Conservation (phyloP, 2,329 filamentous ascomycete genomes). For the Ophiocordyceps robertsii region DNA sequence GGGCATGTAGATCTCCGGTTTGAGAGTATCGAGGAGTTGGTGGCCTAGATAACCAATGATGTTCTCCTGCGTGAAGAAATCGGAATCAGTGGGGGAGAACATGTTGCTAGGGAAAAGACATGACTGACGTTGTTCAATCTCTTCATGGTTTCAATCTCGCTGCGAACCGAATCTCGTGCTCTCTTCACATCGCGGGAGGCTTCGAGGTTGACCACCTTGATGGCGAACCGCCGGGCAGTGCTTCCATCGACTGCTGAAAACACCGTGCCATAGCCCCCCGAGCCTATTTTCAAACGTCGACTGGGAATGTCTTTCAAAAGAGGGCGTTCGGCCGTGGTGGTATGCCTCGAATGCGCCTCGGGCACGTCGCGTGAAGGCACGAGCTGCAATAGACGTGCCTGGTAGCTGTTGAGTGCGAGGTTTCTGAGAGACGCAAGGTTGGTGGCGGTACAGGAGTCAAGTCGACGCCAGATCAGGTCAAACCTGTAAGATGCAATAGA, state of each 20-base stretch:
- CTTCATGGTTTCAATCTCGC: neutral
- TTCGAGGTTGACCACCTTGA: neutral
- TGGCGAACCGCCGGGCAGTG: neutral
- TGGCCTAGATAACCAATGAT: neutral
- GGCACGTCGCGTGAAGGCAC: neutral
- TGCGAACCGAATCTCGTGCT: too few relatives aligned
- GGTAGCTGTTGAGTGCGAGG: neutral
- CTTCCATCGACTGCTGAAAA: neutral
- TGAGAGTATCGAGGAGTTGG: neutral
- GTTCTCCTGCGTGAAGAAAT: neutral
- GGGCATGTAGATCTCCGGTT: conserved; percentile 1
- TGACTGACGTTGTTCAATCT: neutral
- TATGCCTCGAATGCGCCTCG: neutral
- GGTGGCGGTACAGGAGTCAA: too few relatives aligned
- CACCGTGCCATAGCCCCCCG: neutral
- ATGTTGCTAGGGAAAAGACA: neutral
- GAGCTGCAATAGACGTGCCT: neutral
- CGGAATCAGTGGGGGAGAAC: neutral
- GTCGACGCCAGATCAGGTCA: neutral
- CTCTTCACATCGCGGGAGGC: too few relatives aligned
- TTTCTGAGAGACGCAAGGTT: neutral
- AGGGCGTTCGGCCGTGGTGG: neutral
- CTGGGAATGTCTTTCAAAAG: neutral
- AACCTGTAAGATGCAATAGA: neutral
- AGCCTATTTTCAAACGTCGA: neutral